Evolutionary conservation across 1,139 yeast genomes (phyloP).

Genomic region (Suhomyces chickasaworum): DNA sequence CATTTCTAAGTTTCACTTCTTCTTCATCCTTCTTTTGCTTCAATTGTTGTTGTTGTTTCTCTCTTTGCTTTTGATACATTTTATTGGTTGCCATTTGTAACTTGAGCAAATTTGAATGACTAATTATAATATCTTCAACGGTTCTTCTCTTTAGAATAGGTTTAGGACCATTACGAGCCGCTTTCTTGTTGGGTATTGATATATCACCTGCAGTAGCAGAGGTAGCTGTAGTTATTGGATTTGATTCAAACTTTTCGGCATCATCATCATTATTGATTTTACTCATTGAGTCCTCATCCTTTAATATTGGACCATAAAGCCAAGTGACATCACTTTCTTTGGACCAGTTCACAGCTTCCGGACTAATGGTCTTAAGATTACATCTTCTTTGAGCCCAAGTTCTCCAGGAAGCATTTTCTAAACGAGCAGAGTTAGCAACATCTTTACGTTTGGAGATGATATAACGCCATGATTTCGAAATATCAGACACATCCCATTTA

Average conservation of each 20-base stretch:
- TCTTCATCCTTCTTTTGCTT: conserved; percentile 17
- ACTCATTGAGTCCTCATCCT: conserved; percentile 35
- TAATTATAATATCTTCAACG: conserved; percentile 71
- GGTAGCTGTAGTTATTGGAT: conserved; percentile 35
- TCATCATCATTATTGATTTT: conserved; percentile 23
- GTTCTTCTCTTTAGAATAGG: conserved; percentile 84
- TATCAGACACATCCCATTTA: conserved; percentile 92
- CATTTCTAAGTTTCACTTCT: conserved; percentile 6
- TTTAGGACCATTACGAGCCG: conserved; percentile 43
- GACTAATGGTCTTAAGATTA: conserved; percentile 65
- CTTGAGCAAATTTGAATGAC: conserved; percentile 54
- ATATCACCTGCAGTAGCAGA: conserved; percentile 53
- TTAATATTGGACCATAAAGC: conserved; percentile 77
- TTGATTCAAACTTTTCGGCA: conserved; percentile 21
- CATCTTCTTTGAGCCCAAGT: conserved; percentile 83
- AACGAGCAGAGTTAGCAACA: conserved; percentile 65
- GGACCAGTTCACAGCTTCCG: conserved; percentile 76
- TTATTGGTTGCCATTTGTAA: conserved; percentile 47
- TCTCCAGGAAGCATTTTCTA: conserved; percentile 84
- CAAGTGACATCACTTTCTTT: conserved; percentile 81
- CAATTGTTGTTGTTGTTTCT: conserved; percentile 24
- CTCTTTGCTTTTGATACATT: conserved; percentile 31
- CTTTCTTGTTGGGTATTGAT: conserved; percentile 32
- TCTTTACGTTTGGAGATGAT: conserved; percentile 79
- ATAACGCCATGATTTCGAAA: conserved; percentile 93